A percentile compares a stretch with the other conserved stretches of the same genome.
phyloP scores from a whole-genome alignment of 352 stramenopile genomes.

The Discostella stelligera region DNA sequence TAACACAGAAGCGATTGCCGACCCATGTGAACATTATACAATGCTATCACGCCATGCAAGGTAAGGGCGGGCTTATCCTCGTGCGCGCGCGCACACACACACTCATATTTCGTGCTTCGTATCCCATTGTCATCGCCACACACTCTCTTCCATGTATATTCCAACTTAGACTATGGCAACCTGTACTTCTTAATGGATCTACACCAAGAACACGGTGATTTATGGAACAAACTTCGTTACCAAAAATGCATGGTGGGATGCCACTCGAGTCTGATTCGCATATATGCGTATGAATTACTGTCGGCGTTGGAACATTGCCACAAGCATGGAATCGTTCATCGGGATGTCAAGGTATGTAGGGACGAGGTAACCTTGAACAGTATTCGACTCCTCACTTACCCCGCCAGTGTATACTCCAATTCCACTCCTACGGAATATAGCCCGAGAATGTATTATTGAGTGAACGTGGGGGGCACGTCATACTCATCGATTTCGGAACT shows the following conservation, averaged over 20 bases:
- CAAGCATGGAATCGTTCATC: constrained; percentile 89
- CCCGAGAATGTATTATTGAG: constrained; percentile 94
- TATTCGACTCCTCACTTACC: not conserved
- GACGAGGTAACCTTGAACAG: not conserved
- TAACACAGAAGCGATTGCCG: constrained; percentile 63
- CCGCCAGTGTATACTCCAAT: not conserved
- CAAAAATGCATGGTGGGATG: constrained; percentile 82
- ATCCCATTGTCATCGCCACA: not conserved
- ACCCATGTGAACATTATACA: constrained; percentile 90
- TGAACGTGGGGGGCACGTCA: constrained; percentile 74
- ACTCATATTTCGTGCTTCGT: not conserved
- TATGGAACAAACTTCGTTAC: constrained; percentile 83
- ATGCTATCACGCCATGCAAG: constrained; percentile 94
- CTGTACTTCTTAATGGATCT: constrained; percentile 96
- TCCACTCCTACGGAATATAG: constrained; percentile 42
- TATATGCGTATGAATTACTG: constrained; percentile 67
- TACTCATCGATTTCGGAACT: constrained; percentile 89
- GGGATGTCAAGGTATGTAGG: constrained; percentile 73
- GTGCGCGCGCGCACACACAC: too few relatives aligned
- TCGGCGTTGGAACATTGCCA: constrained; percentile 92
- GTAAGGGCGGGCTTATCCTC: too few relatives aligned
- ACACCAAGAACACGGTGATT: constrained; percentile 83
- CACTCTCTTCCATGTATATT: not conserved
- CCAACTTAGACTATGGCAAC: constrained; percentile 84
- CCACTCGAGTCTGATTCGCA: constrained; percentile 59